Conservation (phyloP, 805 yeast genomes). For the Candida koratica region DNA sequence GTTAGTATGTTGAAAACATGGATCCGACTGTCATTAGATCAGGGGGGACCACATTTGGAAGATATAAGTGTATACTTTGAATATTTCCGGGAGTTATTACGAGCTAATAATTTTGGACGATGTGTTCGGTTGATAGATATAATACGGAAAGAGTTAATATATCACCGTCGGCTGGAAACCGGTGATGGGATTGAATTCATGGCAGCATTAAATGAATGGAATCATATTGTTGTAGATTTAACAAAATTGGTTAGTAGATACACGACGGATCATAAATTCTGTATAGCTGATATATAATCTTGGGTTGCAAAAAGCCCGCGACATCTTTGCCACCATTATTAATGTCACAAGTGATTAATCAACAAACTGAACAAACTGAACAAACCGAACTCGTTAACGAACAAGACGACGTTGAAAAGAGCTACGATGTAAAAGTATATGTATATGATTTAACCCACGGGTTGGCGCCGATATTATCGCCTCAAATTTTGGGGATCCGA, state of each 20-base stretch:
- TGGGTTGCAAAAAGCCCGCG: slow-evolving; percentile 3
- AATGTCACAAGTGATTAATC: no score
- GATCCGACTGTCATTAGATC: slow-evolving; percentile 24
- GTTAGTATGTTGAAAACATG: slow-evolving; percentile 22
- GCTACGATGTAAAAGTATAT: slow-evolving; percentile 46
- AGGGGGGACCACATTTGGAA: slow-evolving; percentile 34
- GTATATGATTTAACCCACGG: slow-evolving; percentile 66
- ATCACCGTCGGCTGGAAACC: slow-evolving; percentile 2
- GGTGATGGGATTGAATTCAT: slow-evolving; percentile 1
- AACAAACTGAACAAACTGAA: slow-evolving; percentile 4
- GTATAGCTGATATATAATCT: not conserved
- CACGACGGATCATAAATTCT: not conserved
- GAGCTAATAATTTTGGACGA: slow-evolving; percentile 13
- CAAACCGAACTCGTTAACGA: no score
- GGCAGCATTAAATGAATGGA: slow-evolving; percentile 11
- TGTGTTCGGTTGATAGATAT: slow-evolving; percentile 17
- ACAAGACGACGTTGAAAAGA: no score
- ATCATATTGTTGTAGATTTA: slow-evolving; percentile 1
- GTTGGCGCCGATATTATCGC: slow-evolving; percentile 50
- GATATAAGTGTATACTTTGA: slow-evolving; percentile 23
- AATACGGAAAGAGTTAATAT: slow-evolving; percentile 10
- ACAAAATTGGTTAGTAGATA: not conserved
- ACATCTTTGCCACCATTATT: slow-evolving; percentile 3
- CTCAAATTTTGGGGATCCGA: slow-evolving; percentile 47
- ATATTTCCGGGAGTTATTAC: slow-evolving; percentile 20